Evolutionary conservation across 1,139 yeast species (phyloP), one percentile per base, ranked within the genome.

Genomic region (Debaryomycetaceae sp.): DNA sequence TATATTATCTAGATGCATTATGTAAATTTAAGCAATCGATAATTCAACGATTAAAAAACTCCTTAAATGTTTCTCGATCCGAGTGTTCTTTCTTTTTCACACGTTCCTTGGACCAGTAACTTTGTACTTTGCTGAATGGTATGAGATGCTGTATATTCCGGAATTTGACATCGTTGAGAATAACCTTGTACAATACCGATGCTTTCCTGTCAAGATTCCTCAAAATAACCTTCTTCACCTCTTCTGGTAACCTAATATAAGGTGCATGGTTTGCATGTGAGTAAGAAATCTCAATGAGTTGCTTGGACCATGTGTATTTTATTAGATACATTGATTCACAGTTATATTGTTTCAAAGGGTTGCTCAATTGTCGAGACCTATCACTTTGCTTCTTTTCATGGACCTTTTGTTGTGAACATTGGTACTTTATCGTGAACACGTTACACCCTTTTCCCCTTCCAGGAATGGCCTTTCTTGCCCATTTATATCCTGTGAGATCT

Each of bases 21-120:
- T 27, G 31, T 27, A 27, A 27, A 27, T 27, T 27, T 27, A 27
- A 27, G 11, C 11, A 27, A 27, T 27, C 31, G 31, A 27, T 27
- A 27, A 27, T 27, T 27, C 11, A 27, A 27, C 31, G 31, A 27
- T 27, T 40, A 39, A 56, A 51, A 40, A 55, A 56, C 27, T 44
- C 46, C 38, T 51, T 49, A 42, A 56, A 56, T 14, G 60, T 59
- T 34, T 49, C 52, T 37, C 54, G 55, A 6, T 58, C 55, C 14
- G 52, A 44, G 36, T 52, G 53, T 20, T 52, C 52, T 38, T 49
- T 53, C 42, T 43, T 46, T 17, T 42, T 49, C 6, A 45, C 50
- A 27, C 59, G 37, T 41, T 53, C 58, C 37, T 54, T 55, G 13
- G 59, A 56, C 59, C 60, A 56, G 45, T 37, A 56, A 33, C 58